A percentile compares a stretch with the other conserved stretches of the same genome.
These are phyloP conservation scores for Pilobolus umbonatus DNA, from an alignment of 192 early-diverging fungal genomes.

Conservation along the genomic window DNA sequence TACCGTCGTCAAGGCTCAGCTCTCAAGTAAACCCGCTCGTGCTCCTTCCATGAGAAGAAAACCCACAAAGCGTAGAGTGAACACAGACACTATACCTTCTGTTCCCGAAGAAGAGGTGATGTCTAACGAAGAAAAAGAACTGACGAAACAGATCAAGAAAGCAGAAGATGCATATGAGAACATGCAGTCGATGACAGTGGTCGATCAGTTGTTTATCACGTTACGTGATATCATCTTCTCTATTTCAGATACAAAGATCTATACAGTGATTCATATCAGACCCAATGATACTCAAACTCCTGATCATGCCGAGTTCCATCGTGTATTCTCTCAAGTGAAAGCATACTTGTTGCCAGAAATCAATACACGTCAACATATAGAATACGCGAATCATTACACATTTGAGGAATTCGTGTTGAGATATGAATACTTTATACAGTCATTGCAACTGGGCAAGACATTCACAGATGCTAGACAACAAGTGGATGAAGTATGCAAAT, in stretches of 20 bases:
- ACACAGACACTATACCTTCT: neutral
- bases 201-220: constrained; percentile 58
- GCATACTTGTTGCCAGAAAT: constrained; percentile 69
- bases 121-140: constrained; percentile 21
- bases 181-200: constrained; percentile 40
- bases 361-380: constrained; percentile 56
- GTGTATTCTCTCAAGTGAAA: constrained; percentile 65
- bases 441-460: constrained; percentile 21
- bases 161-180: constrained; percentile 35
- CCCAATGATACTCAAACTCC: constrained; percentile 55
- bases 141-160: constrained; percentile 12
- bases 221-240: constrained; percentile 78
- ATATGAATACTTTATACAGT: constrained; percentile 39
- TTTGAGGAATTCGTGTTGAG: constrained; percentile 70
- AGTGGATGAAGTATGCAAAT: constrained; percentile 34
- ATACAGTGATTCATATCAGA: constrained; percentile 79
- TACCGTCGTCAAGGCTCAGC: constrained; percentile 71
- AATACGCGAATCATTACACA: constrained; percentile 65
- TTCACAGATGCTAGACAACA: constrained; percentile 20
- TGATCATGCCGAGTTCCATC: constrained; percentile 52
- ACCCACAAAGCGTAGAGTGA: constrained; percentile 25
- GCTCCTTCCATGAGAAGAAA: constrained; percentile 59
- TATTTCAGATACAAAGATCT: constrained; percentile 68
- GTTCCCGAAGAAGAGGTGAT: constrained; percentile 25
- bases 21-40: constrained; percentile 66